These are phyloP conservation scores for Entomortierella chlamydospora DNA, from an alignment of 192 early-diverging fungal genomes.

Conservation along the genomic window DNA sequence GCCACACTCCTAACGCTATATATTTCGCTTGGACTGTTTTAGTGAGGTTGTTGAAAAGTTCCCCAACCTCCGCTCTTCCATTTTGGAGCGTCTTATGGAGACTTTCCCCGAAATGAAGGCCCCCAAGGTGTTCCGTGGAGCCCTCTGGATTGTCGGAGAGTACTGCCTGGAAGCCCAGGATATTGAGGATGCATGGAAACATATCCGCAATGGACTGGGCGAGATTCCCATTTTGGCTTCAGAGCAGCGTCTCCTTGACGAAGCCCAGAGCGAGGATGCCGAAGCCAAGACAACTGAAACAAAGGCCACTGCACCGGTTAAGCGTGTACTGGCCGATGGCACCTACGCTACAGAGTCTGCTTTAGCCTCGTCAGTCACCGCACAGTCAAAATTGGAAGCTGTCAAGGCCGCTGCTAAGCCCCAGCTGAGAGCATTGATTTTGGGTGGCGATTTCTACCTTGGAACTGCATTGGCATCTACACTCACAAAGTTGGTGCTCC, in stretches of 20 bases:
- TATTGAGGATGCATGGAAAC: constrained; percentile 87
- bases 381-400: constrained; percentile 60
- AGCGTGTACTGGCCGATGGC: constrained; percentile 93
- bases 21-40: not conserved
- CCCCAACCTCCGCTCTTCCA: constrained; percentile 85
- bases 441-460: constrained; percentile 94
- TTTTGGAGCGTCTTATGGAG: constrained; percentile 83
- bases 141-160: constrained; percentile 99
- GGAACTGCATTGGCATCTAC: constrained; percentile 91
- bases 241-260: constrained; percentile 88
- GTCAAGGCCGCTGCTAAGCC: constrained; percentile 73
- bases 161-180: constrained; percentile 82
- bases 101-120: constrained; percentile 92
- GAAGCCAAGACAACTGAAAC: constrained; percentile 50
- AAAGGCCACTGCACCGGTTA: constrained; percentile 62
- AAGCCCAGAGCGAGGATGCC: constrained; percentile 67
- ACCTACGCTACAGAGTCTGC: constrained; percentile 98
- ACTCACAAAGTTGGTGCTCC: constrained; percentile 90
- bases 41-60: constrained; percentile 97
- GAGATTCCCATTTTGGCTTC: constrained; percentile 95
- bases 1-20: constrained; percentile 7
- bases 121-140: constrained; percentile 93
- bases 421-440: constrained; percentile 82
- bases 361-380: constrained; percentile 66
- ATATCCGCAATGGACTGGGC: constrained; percentile 86